These are phyloP conservation scores for Ilex aquifolium DNA, from an alignment of 257 asterid genomes.

Conservation along the genomic window DNA sequence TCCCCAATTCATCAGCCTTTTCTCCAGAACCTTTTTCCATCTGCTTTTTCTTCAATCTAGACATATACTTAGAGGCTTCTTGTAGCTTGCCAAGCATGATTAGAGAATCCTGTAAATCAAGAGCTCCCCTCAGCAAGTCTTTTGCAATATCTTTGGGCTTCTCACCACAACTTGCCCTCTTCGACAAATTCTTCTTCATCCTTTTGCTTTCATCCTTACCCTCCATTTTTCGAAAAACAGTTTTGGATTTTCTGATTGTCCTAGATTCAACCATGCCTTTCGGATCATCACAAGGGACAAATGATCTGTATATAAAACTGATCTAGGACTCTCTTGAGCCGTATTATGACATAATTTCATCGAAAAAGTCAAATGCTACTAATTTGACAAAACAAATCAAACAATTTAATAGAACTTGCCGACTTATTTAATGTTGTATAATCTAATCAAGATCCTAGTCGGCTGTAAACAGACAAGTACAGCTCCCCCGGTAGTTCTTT, in stretches of 20 bases:
- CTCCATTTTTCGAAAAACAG: constrained; percentile 23
- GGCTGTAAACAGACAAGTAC: too few relatives aligned
- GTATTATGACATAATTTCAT: constrained; percentile 32
- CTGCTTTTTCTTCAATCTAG: constrained; percentile 34
- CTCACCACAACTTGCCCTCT: constrained; percentile 22
- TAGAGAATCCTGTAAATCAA: constrained; percentile 57
- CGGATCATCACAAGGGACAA: constrained; percentile 67
- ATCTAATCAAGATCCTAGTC: too few relatives aligned
- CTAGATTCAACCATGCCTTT: constrained; percentile 61
- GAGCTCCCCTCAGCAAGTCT: constrained; percentile 62
- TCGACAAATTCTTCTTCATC: constrained; percentile 25
- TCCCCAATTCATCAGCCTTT: constrained; percentile 10
- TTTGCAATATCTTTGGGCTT: constrained; percentile 38
- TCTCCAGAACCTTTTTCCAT: constrained; percentile 25
- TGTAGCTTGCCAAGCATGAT: constrained; percentile 54
- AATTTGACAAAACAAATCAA: too few relatives aligned
- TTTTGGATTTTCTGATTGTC: constrained; percentile 45
- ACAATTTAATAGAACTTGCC: too few relatives aligned
- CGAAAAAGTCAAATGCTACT: constrained; percentile 26
- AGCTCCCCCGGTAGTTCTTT: too few relatives aligned
- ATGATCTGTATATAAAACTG: constrained; percentile 60
- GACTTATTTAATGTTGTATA: too few relatives aligned
- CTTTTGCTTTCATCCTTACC: constrained; percentile 10
- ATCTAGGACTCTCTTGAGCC: constrained; percentile 60
- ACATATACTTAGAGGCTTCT: constrained; percentile 39